Evolutionary conservation across 129 eudicot species (phyloP), one percentile per base, ranked within the genome.

Genomic region (Artemisia tridentata): DNA sequence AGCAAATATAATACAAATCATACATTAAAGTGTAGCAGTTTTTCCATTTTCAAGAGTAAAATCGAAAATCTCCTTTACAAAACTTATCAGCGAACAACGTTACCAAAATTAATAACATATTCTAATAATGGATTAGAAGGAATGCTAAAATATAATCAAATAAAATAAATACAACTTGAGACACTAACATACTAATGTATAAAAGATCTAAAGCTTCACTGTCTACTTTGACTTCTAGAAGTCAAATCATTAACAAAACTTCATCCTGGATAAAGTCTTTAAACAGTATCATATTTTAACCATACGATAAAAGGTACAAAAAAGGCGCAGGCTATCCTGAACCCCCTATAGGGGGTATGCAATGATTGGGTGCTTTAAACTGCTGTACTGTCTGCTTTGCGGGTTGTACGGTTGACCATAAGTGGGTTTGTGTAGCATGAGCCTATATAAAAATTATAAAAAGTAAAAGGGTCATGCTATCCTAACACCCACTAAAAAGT

Each of bases 211-310:
- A 4, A 38, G 59, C 9, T 68, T 43, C 14, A 14, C 15, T 46
- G 16, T 65, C 41, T 16, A 12, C 2, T 74, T 65, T 54, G 79
- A 75, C 69, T 56, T 75, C 54, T 7, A 23, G 9, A 65, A 18
- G 79, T 75, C 79, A 75, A 77, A 25, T 38, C 12, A 6, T 15
- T 54, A 34, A 54, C 47, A 64, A 23, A 74, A 52, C 19, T 55
- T 18, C 54, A 34, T 60, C 13, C 12, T 17, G 46, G 29, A 69
- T n/a, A 11, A 63, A 52, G 41, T 43, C 18, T 56, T 59, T 55
- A 57, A 71, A 59, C 45, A 38, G 45, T 38, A 46, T 58, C 11
- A 52, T 9, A 43, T 63, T 50, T 15, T 50, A 51, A 63, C 53
- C 60, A 63, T 50, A 21, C 1, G 23, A 21, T 21, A 21, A n/a